These are phyloP conservation scores for Metarhizium sp. DNA, from an alignment of 2,329 filamentous ascomycete species.

Conservation along the genomic window DNA sequence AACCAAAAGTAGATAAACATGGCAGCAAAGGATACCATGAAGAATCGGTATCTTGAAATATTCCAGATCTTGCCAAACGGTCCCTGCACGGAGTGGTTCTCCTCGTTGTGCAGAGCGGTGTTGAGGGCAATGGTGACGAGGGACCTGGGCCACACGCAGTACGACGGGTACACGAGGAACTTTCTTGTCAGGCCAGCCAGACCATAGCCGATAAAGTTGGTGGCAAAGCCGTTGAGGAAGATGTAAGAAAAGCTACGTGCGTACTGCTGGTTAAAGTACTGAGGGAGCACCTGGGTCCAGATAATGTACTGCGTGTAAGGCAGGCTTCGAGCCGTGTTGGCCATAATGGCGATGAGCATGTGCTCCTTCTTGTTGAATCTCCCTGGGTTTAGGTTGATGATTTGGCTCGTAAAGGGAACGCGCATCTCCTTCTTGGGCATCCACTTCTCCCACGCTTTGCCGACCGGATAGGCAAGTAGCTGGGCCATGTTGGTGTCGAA, in stretches of 20 bases:
- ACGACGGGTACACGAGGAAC: constrained; percentile 43
- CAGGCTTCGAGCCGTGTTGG: constrained; percentile 37
- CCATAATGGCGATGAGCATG: constrained; percentile 46
- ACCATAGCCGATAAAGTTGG: constrained; percentile 47
- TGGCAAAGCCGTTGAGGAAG: constrained; percentile 38
- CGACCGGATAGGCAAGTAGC: constrained; percentile 40
- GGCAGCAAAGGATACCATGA: constrained; percentile 29
- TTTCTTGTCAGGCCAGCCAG: constrained; percentile 39
- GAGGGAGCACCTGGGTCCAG: constrained; percentile 37
- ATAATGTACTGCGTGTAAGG: constrained; percentile 42
- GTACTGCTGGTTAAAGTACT: constrained; percentile 41
- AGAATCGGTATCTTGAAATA: constrained; percentile 37
- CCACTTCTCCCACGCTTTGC: constrained; percentile 32
- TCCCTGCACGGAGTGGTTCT: constrained; percentile 16
- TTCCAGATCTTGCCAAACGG: constrained; percentile 26
- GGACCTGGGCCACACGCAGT: constrained; percentile 44
- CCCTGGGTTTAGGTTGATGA: constrained; percentile 35
- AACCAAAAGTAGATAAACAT: constrained; percentile 49
- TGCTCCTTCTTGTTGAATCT: constrained; percentile 48
- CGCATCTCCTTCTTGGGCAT: constrained; percentile 32
- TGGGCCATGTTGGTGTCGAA: constrained; percentile 45
- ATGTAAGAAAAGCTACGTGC: constrained; percentile 39
- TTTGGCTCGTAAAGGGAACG: constrained; percentile 26
- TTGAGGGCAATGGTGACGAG: constrained; percentile 42
- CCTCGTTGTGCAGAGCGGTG: constrained; percentile 35